phyloP scores from a whole-genome alignment of 768 basidiomycete genomes.

The Rhodotorula taiwanensis region DNA sequence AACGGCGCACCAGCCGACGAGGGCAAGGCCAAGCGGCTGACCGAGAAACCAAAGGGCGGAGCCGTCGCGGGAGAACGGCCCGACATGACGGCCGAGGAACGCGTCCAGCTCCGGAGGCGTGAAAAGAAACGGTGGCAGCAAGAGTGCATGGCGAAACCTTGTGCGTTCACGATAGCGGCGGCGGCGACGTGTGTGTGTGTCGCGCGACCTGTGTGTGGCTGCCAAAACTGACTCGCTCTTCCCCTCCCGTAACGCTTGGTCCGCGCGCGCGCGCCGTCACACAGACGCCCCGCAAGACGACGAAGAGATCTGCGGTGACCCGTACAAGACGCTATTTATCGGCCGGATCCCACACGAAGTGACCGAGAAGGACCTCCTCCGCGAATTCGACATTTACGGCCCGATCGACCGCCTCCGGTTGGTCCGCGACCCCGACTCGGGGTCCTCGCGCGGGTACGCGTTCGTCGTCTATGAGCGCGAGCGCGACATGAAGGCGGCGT shows the following conservation, averaged over 20 bases:
- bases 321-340: constrained; percentile 97
- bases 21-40: constrained; percentile 48
- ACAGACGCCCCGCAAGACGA: constrained; percentile 91
- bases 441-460: constrained; percentile 79
- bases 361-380: constrained; percentile 81
- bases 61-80: not conserved
- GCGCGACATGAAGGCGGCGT: constrained; percentile 98
- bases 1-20: constrained; percentile 43
- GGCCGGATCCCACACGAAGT: constrained; percentile 85
- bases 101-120: constrained; percentile 65
- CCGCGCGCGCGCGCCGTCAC: too few relatives aligned
- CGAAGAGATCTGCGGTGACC: constrained; percentile 82
- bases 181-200: not conserved
- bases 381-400: constrained; percentile 93
- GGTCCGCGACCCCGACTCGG: constrained; percentile 63
- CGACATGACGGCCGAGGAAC: constrained; percentile 55
- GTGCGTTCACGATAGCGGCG: constrained; percentile 6
- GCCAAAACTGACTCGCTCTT: not conserved
- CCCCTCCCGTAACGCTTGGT: too few relatives aligned
- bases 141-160: constrained; percentile 67
- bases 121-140: constrained; percentile 57
- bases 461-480: constrained; percentile 97
- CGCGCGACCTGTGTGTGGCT: not conserved
- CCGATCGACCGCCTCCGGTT: constrained; percentile 90
- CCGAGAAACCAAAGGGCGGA: not conserved